Percentiles rank a stretch among this genome's conserved stretches.
phyloP scores from a whole-genome alignment of 2,329 filamentous ascomycete species.

The Trichoderma breve region DNA sequence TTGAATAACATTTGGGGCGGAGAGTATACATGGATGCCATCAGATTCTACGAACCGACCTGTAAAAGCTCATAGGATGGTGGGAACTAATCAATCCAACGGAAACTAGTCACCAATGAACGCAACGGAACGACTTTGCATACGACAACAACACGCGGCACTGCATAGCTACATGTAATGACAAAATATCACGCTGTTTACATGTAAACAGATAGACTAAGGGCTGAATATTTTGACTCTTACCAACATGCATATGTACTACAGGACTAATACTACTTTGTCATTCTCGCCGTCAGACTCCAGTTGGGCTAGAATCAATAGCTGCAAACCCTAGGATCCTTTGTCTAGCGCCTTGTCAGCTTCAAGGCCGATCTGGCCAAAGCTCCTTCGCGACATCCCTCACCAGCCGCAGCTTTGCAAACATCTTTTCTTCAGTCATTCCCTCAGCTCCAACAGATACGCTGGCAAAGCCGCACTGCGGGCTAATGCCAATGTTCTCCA shows the following conservation, averaged over 20 bases:
- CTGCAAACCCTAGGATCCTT: not conserved
- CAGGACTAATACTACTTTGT: not conserved
- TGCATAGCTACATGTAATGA: not conserved
- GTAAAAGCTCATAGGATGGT: too few species aligned
- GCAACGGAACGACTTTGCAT: not conserved
- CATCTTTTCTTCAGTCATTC: conserved; percentile 66
- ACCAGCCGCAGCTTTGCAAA: conserved; percentile 68
- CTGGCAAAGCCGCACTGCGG: conserved; percentile 71
- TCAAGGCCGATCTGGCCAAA: conserved; percentile 49
- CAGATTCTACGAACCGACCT: not conserved
- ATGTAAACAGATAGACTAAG: not conserved
- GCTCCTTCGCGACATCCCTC: conserved; percentile 60
- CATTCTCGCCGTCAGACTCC: not conserved
- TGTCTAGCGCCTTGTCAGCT: not conserved
- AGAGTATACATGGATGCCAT: not conserved
- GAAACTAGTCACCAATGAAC: not conserved
- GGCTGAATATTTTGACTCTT: not conserved
- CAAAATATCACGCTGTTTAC: not conserved
- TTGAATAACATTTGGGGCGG: not conserved
- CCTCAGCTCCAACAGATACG: conserved; percentile 63
- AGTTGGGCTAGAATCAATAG: not conserved
- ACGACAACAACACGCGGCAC: not conserved
- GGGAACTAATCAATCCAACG: not conserved
- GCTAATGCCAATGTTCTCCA: conserved; percentile 64
- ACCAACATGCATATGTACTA: not conserved